Conservation (phyloP, 225 moss, liverwort and hornwort genomes). For the Anthoceros angustus region DNA sequence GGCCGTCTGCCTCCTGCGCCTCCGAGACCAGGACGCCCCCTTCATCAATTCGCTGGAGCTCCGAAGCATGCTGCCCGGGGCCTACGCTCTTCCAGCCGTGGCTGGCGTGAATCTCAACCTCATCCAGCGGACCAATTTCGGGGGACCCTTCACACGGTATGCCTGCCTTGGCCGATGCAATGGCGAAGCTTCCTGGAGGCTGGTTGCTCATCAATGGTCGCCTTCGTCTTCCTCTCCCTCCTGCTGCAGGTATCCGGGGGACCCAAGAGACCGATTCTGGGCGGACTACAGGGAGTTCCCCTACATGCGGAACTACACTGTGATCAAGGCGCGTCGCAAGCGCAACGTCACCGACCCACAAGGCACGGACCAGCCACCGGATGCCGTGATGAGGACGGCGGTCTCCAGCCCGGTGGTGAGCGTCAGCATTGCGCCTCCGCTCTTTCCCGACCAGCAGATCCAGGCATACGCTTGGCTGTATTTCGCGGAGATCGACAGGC, state of each 20-base stretch:
- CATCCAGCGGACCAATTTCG: not conserved
- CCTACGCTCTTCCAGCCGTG: not conserved
- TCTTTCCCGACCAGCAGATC: not conserved
- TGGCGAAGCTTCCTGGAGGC: not conserved
- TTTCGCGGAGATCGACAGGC: not conserved
- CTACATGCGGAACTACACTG: not conserved
- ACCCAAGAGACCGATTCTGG: not conserved
- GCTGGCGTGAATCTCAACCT: slow-evolving; percentile 1
- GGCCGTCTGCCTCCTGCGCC: not conserved
- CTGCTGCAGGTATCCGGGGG: not conserved
- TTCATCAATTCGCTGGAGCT: slow-evolving; percentile 1
- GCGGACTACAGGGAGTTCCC: not conserved
- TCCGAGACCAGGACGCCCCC: not conserved
- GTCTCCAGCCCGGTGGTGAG: not conserved
- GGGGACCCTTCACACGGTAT: not conserved
- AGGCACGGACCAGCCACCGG: not conserved
- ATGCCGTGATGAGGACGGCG: not conserved
- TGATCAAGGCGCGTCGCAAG: slow-evolving; percentile 1
- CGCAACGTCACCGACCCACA: not conserved
- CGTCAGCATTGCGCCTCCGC: not conserved
- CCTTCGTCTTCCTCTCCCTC: not conserved
- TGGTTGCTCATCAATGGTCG: not conserved
- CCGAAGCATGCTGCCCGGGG: not conserved
- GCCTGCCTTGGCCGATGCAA: not conserved
- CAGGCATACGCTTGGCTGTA: slow-evolving; percentile 4